A percentile compares a stretch with the other conserved stretches of the same genome.
Conservation (phyloP, 306 rosid genomes). For the Sicyos edulis region DNA sequence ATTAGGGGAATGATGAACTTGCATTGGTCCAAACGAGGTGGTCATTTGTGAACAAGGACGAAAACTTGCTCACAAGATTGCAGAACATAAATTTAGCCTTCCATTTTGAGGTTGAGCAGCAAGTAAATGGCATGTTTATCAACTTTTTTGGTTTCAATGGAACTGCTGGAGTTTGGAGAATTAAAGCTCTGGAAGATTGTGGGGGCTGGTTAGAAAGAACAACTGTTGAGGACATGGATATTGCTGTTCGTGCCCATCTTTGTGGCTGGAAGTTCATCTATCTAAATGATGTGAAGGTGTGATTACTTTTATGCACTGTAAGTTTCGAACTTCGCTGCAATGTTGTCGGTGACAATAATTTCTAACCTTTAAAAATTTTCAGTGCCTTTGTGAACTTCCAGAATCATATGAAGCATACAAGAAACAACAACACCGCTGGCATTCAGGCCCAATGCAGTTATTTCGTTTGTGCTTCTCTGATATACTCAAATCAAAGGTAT, state of each 20-base stretch:
- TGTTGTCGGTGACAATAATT: conserved; percentile 16
- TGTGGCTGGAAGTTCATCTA: conserved; percentile 97
- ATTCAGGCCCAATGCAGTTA: conserved; percentile 99
- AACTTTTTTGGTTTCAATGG: conserved; percentile 98
- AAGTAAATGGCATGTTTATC: conserved; percentile 80
- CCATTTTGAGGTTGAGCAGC: conserved; percentile 98
- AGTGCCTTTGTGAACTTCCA: conserved; percentile 99
- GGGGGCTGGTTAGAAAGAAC: conserved; percentile 99
- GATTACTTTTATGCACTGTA: conserved; percentile 16
- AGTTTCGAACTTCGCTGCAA: conserved; percentile 3
- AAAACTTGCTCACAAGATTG: conserved; percentile 92
- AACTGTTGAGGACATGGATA: conserved; percentile 98
- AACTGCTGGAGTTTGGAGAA: conserved; percentile 97
- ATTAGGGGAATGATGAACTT: conserved; percentile 87
- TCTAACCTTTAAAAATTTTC: conserved; percentile 34
- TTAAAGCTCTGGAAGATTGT: conserved; percentile 91
- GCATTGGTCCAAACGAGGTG: conserved; percentile 94
- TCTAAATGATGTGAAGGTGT: conserved; percentile 87
- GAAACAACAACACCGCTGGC: conserved; percentile 99
- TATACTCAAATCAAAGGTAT: conserved; percentile 87
- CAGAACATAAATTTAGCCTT: conserved; percentile 86
- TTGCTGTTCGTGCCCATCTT: conserved; percentile 98
- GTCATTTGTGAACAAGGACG: conserved; percentile 96
- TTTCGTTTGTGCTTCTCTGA: conserved; percentile 82
- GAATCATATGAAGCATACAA: conserved; percentile 98